Percentiles rank a stretch among this genome's conserved stretches.
Evolutionary conservation across 768 basidiomycete species (phyloP).

Genomic region (Boletus sensibilis): DNA sequence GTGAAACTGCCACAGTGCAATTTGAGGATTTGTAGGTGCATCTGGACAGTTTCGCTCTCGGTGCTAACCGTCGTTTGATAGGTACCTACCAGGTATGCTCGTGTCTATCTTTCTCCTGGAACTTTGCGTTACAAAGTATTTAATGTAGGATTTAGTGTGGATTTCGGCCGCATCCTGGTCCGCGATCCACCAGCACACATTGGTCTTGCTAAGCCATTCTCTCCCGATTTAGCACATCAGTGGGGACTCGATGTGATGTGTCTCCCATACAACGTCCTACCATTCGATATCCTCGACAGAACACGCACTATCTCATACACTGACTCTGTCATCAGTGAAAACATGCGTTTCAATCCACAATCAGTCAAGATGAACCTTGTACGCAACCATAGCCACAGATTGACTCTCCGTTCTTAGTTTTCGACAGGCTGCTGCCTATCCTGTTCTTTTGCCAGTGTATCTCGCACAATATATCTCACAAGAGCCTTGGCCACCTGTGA

Average conservation of each 20-base stretch:
- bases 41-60: neutral
- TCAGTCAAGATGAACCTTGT: slow-evolving; percentile 49
- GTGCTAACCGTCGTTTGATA: slow-evolving; percentile 18
- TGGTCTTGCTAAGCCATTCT: slow-evolving; percentile 44
- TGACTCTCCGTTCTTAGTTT: slow-evolving; percentile 7
- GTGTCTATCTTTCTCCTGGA: neutral
- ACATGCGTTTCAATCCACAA: slow-evolving; percentile 42
- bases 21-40: slow-evolving; percentile 49
- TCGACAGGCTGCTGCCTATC: slow-evolving; percentile 55
- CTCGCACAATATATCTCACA: slow-evolving; percentile 47
- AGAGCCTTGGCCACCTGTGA: slow-evolving; percentile 29
- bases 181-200: slow-evolving; percentile 27
- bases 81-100: slow-evolving; percentile 32
- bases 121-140: neutral
- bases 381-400: slow-evolving; percentile 14
- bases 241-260: slow-evolving; percentile 51
- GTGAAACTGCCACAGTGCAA: slow-evolving; percentile 32
- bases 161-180: slow-evolving; percentile 45
- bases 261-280: slow-evolving; percentile 55
- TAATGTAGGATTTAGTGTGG: slow-evolving; percentile 20
- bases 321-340: slow-evolving; percentile 38
- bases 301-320: slow-evolving; percentile 35
- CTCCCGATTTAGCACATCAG: slow-evolving; percentile 45
- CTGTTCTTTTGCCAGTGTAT: slow-evolving; percentile 64
- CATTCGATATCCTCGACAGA: slow-evolving; percentile 47